These are phyloP conservation scores for Fraxinus albicans DNA, from an alignment of 305 asterid species.

Conservation along the genomic window DNA sequence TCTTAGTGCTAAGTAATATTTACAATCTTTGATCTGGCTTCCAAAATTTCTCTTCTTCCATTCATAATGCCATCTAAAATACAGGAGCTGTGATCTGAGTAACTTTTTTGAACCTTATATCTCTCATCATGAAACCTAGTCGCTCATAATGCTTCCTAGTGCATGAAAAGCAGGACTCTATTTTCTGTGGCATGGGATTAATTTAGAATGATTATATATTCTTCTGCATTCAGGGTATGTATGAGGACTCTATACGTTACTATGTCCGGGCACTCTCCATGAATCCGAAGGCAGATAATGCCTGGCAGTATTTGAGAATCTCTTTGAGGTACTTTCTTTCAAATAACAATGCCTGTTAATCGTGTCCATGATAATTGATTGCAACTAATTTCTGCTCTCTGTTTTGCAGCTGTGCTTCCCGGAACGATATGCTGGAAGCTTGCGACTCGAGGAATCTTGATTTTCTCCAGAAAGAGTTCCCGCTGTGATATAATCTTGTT, in stretches of 20 bases:
- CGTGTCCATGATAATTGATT: slow-evolving; percentile 9
- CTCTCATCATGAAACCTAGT: background rate
- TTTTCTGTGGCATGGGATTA: slow-evolving; percentile 6
- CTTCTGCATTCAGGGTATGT: slow-evolving; percentile 66
- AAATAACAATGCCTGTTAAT: background rate
- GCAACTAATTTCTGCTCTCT: slow-evolving; percentile 9
- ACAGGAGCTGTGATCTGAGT: background rate
- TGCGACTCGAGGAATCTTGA: slow-evolving; percentile 80
- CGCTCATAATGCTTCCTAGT: slow-evolving; percentile 7
- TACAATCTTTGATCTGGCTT: background rate
- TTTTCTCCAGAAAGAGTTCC: slow-evolving; percentile 58
- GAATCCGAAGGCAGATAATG: slow-evolving; percentile 93
- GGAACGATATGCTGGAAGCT: slow-evolving; percentile 90
- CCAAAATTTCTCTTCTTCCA: background rate
- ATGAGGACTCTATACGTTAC: slow-evolving; percentile 94
- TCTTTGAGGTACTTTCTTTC: slow-evolving; percentile 67
- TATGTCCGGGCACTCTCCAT: slow-evolving; percentile 92
- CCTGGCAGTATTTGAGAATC: slow-evolving; percentile 97
- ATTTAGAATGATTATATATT: background rate
- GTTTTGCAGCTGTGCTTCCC: slow-evolving; percentile 74
- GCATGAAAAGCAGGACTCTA: background rate
- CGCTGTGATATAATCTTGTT: slow-evolving; percentile 33
- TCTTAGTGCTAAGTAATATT: background rate
- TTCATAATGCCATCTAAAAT: background rate
- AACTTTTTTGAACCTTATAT: background rate